A percentile compares a stretch with the other conserved stretches of the same genome.
phyloP scores from a whole-genome alignment of 495 filamentous ascomycete species.

The Ramalina peruviana region DNA sequence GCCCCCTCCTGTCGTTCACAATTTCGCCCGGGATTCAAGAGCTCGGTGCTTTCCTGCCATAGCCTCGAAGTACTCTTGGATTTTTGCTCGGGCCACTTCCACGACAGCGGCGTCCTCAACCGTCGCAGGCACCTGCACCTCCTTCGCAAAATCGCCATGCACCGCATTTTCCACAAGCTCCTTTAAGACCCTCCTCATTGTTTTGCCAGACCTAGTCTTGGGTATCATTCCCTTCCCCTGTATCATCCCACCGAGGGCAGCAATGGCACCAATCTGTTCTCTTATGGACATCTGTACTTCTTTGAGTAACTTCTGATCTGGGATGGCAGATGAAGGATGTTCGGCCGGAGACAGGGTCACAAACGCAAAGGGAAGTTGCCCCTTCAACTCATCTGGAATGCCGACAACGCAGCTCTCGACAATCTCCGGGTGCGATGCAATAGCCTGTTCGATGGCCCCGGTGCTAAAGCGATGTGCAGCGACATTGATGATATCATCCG shows the following conservation, averaged over 20 bases:
- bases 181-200: conserved; percentile 60
- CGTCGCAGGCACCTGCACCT: conserved; percentile 42
- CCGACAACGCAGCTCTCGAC: conserved; percentile 75
- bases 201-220: conserved; percentile 82
- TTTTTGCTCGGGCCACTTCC: conserved; percentile 37
- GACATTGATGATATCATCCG: conserved; percentile 91
- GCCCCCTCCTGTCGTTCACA: conserved; percentile 1
- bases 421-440: conserved; percentile 62
- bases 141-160: conserved; percentile 34
- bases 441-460: conserved; percentile 78
- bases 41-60: conserved; percentile 15
- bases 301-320: conserved; percentile 38
- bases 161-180: conserved; percentile 60
- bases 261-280: conserved; percentile 79
- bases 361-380: conserved; percentile 84
- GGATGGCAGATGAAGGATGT: conserved; percentile 31
- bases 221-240: conserved; percentile 82
- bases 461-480: conserved; percentile 87
- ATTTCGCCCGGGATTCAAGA: conserved; percentile 14
- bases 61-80: conserved; percentile 44
- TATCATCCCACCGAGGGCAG: conserved; percentile 69
- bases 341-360: conserved; percentile 41
- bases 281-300: conserved; percentile 53
- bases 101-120: conserved; percentile 46
- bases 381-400: conserved; percentile 74